Evolutionary conservation across 768 basidiomycete genomes (phyloP).

Genomic region (Leccinum longicurvipes): DNA sequence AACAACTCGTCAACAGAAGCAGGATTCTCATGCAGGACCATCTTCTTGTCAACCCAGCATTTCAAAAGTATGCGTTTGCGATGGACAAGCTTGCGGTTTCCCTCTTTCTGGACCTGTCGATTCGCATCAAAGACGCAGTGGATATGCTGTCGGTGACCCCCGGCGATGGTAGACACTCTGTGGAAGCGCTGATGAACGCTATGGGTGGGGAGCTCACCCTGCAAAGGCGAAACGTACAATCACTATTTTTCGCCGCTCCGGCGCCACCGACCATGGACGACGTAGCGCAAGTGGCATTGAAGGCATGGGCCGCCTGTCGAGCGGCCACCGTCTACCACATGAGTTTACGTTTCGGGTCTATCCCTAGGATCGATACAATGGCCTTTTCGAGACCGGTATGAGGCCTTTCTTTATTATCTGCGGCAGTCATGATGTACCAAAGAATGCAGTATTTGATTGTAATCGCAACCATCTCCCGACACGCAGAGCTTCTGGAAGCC

Average conservation of each 20-base stretch:
- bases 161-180: slow-evolving; percentile 27
- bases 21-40: slow-evolving; percentile 28
- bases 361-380: slow-evolving; percentile 22
- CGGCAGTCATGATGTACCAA: background rate
- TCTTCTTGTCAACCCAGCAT: slow-evolving; percentile 30
- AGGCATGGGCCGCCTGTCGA: slow-evolving; percentile 45
- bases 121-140: slow-evolving; percentile 35
- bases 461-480: slow-evolving; percentile 44
- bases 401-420: background rate
- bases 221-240: slow-evolving; percentile 22
- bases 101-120: slow-evolving; percentile 37
- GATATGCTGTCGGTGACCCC: slow-evolving; percentile 39
- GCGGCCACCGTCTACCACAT: slow-evolving; percentile 29
- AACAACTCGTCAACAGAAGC: background rate
- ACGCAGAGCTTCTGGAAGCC: slow-evolving; percentile 45
- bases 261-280: slow-evolving; percentile 16
- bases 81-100: slow-evolving; percentile 45
- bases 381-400: slow-evolving; percentile 32
- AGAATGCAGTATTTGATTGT: slow-evolving; percentile 38
- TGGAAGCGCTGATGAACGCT: slow-evolving; percentile 31
- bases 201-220: slow-evolving; percentile 38
- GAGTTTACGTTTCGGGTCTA: slow-evolving; percentile 7
- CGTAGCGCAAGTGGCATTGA: slow-evolving; percentile 30
- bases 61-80: slow-evolving; percentile 39
- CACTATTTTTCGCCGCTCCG: slow-evolving; percentile 29